Base-by-base conservation (phyloP, 768 basidiomycete species). In the Lentinula lateritia region DNA sequence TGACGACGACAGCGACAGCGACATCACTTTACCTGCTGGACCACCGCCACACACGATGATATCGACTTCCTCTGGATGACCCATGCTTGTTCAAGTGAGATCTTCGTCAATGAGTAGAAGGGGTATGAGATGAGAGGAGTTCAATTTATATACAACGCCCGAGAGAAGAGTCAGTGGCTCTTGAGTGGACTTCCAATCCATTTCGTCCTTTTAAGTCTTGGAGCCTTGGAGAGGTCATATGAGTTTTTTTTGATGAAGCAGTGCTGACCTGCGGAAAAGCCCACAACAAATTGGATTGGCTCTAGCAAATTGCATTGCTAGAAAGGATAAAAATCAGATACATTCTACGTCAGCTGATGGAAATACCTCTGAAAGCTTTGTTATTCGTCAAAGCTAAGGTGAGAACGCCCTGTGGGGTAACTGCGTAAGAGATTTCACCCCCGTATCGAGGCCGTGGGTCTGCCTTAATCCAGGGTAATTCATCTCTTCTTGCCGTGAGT, bases 21-120 rank as follows among this genome's bases (percentile, higher is more conserved):
- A 42, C 38, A 7, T 38, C 2, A 10, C 18, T 66, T 48, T 65
- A 80, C 83, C 83, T 70, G 86, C 85, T 18, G 86, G 86, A 63
- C 86, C 86, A 72, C 86, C 86, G 69, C 87, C 87, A 63, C 78
- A 79, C 60, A 89, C 84, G 64, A 89, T 87, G 61, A 88, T 75
- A 74, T 88, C 87, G 71, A 89, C 87, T 79, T 87, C 86, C 68
- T 87, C 81, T 13, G 55, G 55, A 42, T 56, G 55, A 56, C 55
- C 55, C 55, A 56, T 56, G 23, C 13, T 53, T 5, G 38, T 55
- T 41, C n/a, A n/a, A 55, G 54, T 16, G 2, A 12, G 8, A 45
- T 5, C 16, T 8, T 46, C n/a, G n/a, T 16, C 18, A n/a, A 46
- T 9, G 45, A 46, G 9, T 20, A 9, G 18, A 8, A 12, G 45